Conservation (phyloP, 345 rosid species). For the Hibiscus syriacus region DNA sequence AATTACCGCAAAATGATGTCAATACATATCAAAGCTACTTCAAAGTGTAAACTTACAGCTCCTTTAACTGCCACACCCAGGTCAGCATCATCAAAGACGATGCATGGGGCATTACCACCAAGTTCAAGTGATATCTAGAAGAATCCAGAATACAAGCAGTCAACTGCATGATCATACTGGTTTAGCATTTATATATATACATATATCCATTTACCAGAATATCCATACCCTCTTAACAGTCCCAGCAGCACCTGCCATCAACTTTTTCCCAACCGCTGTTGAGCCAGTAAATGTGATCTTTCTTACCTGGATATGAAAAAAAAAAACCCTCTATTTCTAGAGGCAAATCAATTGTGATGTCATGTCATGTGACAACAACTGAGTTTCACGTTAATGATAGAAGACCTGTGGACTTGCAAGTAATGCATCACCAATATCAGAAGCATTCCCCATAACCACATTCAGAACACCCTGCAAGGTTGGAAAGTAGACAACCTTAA, state of each 20-base stretch:
- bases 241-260: constrained; percentile 92
- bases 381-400: constrained; percentile 1
- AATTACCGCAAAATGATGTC: constrained; percentile 4
- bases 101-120: constrained; percentile 99
- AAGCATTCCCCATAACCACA: constrained; percentile 86
- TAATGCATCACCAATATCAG: constrained; percentile 81
- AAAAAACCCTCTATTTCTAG: constrained; percentile 6
- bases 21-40: background rate
- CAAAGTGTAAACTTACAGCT: constrained; percentile 50
- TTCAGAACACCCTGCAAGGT: constrained; percentile 64
- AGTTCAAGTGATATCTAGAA: constrained; percentile 83
- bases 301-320: constrained; percentile 52
- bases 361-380: constrained; percentile 1
- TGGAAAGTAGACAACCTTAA: constrained; percentile 13
- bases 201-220: constrained; percentile 6
- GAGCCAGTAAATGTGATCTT: constrained; percentile 95
- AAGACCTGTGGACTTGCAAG: constrained; percentile 71
- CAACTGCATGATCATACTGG: background rate
- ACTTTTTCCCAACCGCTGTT: constrained; percentile 93
- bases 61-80: constrained; percentile 91
- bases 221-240: constrained; percentile 80
- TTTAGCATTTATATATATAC: background rate
- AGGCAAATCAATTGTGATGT: constrained; percentile 2
- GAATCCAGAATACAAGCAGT: constrained; percentile 12
- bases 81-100: constrained; percentile 95